phyloP scores from a whole-genome alignment of 306 rosid species.

The Medicago arabica region DNA sequence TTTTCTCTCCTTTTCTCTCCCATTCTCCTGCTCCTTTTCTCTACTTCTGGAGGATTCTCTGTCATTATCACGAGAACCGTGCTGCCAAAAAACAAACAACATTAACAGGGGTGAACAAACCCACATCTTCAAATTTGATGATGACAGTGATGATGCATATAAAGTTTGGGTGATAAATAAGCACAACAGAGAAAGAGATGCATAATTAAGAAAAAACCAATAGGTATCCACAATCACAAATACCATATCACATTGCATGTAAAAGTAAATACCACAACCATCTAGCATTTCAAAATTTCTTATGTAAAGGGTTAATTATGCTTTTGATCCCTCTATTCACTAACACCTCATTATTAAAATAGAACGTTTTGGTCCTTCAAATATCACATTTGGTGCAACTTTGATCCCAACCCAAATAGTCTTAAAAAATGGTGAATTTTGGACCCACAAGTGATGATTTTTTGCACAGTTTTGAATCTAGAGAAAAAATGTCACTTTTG shows the following conservation, averaged over 20 bases:
- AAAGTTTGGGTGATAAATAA: neutral
- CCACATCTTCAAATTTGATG: conserved; percentile 8
- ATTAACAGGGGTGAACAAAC: conserved; percentile 2
- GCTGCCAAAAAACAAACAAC: conserved; percentile 55
- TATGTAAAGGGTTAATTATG: too few relatives aligned
- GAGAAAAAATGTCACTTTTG: too few relatives aligned
- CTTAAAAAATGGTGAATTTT: too few relatives aligned
- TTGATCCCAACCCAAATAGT: too few relatives aligned
- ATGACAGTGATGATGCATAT: neutral
- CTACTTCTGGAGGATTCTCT: conserved; percentile 87
- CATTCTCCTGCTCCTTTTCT: conserved; percentile 88
- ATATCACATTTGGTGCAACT: too few relatives aligned
- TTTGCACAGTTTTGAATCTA: too few relatives aligned
- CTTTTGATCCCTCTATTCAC: too few relatives aligned
- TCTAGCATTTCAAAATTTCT: too few relatives aligned
- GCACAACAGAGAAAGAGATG: neutral
- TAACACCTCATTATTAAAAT: too few relatives aligned
- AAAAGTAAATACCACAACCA: neutral
- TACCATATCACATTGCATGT: neutral
- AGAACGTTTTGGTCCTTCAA: too few relatives aligned
- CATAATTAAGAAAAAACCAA: neutral
- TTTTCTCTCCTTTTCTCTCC: conserved; percentile 55
- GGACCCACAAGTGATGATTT: too few relatives aligned
- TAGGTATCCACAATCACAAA: neutral
- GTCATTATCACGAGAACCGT: conserved; percentile 79